Evolutionary conservation across 768 basidiomycete species (phyloP), one percentile per base, ranked within the genome.

Genomic region (Russula sp.): DNA sequence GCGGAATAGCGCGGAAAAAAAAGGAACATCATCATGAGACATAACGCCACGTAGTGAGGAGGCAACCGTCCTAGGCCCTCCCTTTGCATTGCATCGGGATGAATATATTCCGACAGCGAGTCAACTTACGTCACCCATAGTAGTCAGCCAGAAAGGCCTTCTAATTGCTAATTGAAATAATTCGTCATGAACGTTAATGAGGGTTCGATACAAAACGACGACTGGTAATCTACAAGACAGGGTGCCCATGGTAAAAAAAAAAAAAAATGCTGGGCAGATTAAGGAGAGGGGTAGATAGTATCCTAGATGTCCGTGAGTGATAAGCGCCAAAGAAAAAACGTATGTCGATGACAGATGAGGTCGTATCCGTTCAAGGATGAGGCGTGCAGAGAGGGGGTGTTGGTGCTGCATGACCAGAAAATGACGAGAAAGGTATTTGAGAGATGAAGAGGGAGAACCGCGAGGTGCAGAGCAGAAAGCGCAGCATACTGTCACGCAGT

Each of bases 401-500:
- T 47, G 11, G 45, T 62, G 34, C 49, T 51, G 31, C 27, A 40
- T 22, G 51, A 34, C 37, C 13, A 53, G 14, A 34, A 22, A 31
- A 37, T 8, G 16, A 48, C 51, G 64, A 44, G 51, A 56, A 52
- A 27, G 32, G 52, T 40, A 64, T 52, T 66, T 64, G 20, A 45
- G 31, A 34, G 35, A 14, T 63, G 44, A 27, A 27, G 8, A 55
- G 52, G 39, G 47, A 51, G 49, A 59, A 20, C 40, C 59, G 13
- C 49, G 44, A 57, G 32, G 50, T 54, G 57, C 20, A 62, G 47
- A 35, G 62, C 56, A 51, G 50, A 57, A 16, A 56, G 65, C 58
- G 65, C 60, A 56, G 66, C 55, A 56, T 37, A 62, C 20, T 53
- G 58, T 79, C 70, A 91, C 72, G 88, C 88, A 52, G 84, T 86